Conservation (phyloP, 805 yeast species). For the Scheffersomyces amazonensis region DNA sequence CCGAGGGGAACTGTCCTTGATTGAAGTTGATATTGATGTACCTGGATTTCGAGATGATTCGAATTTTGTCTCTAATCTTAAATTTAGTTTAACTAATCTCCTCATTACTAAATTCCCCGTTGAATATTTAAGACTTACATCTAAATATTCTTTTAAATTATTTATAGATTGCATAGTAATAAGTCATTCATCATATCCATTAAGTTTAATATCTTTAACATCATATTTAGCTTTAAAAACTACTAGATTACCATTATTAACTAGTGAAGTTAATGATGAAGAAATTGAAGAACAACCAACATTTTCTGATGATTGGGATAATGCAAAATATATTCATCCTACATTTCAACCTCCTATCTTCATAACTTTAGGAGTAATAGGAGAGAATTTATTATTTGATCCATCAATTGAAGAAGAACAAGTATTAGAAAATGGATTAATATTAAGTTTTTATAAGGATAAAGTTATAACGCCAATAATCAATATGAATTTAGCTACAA, state of each 20-base stretch:
- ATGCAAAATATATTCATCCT: constrained; percentile 37
- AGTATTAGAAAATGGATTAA: constrained; percentile 80
- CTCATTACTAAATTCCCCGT: constrained; percentile 52
- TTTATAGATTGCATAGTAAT: constrained; percentile 78
- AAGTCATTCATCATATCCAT: constrained; percentile 76
- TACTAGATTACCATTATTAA: constrained; percentile 69
- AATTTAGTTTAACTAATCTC: constrained; percentile 57
- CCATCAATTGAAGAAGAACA: constrained; percentile 89
- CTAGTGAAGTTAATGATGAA: constrained; percentile 66
- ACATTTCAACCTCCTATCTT: constrained; percentile 68
- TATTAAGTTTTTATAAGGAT: constrained; percentile 70
- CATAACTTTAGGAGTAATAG: constrained; percentile 74
- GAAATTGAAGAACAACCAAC: constrained; percentile 86
- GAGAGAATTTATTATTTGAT: constrained; percentile 67
- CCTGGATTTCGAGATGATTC: constrained; percentile 81
- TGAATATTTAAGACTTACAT: constrained; percentile 57
- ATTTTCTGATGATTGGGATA: constrained; percentile 84
- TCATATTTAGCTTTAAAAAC: constrained; percentile 77
- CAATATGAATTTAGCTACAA: constrained; percentile 59
- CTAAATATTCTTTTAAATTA: constrained; percentile 72
- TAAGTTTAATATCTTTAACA: constrained; percentile 76
- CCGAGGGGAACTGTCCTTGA: constrained; percentile 42
- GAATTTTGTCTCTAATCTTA: constrained; percentile 58
- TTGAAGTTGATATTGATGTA: constrained; percentile 79
- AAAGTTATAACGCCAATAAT: constrained; percentile 70